These are phyloP conservation scores for Dendrocalamus latiflorus DNA, from an alignment of 202 grass and related monocot species.

Conservation along the genomic window DNA sequence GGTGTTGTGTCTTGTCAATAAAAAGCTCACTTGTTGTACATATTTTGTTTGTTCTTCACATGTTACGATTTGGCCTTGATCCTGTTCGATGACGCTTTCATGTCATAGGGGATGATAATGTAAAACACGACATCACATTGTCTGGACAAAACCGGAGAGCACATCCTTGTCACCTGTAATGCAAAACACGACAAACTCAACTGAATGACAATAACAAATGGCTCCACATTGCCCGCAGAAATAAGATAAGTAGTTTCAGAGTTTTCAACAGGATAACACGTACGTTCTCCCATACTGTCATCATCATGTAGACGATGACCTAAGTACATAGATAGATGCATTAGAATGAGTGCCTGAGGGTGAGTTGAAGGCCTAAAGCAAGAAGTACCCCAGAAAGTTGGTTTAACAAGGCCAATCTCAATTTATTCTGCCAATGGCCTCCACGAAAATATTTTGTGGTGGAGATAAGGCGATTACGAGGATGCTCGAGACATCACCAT, in stretches of 20 bases:
- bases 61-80: not conserved
- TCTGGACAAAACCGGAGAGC: not conserved
- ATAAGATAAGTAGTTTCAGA: not conserved
- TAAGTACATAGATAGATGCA: not conserved
- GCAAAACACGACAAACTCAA: not conserved
- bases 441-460: not conserved
- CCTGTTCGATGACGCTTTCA: not conserved
- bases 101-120: not conserved
- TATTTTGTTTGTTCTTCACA: too few relatives aligned
- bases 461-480: not conserved
- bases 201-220: not conserved
- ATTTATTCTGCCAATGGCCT: slow-evolving; percentile 18
- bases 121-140: too few relatives aligned
- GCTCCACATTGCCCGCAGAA: not conserved
- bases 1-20: too few relatives aligned
- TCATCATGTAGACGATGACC: not conserved
- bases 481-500: slow-evolving; percentile 50
- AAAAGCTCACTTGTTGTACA: not conserved
- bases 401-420: not conserved
- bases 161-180: not conserved
- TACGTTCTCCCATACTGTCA: not conserved
- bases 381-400: too few relatives aligned
- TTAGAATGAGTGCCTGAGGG: not conserved
- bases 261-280: not conserved
- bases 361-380: not conserved